Percentiles rank a stretch among this genome's conserved stretches.
phyloP scores from a whole-genome alignment of 768 basidiomycete species.

The Boletus coccyginus region DNA sequence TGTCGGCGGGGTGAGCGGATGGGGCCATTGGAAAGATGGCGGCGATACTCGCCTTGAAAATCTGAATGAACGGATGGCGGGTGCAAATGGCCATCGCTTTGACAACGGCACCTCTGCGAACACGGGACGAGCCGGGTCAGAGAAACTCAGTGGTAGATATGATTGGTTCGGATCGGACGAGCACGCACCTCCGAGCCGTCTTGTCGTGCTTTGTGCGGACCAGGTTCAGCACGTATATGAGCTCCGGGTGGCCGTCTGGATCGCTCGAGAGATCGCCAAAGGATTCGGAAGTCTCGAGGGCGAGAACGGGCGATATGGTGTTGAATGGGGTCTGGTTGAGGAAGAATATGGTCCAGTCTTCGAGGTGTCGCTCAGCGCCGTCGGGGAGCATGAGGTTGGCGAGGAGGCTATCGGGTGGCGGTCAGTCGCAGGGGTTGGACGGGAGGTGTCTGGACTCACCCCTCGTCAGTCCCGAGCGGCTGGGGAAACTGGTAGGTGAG shows the following conservation, averaged over 20 bases:
- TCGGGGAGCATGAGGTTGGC: conserved; percentile 99
- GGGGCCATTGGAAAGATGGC: neutral
- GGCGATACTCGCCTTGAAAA: conserved; percentile 72
- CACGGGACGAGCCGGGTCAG: conserved; percentile 12
- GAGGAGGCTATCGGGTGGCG: conserved; percentile 57
- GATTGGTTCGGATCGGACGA: conserved; percentile 5
- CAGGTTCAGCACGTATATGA: conserved; percentile 86
- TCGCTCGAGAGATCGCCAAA: conserved; percentile 27
- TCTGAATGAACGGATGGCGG: conserved; percentile 90
- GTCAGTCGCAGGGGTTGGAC: conserved; percentile 1
- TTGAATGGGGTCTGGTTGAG: conserved; percentile 92
- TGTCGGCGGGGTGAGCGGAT: conserved; percentile 31
- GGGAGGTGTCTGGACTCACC: conserved; percentile 46
- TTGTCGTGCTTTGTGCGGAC: conserved; percentile 92
- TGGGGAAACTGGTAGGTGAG: conserved; percentile 96
- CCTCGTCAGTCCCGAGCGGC: conserved; percentile 91
- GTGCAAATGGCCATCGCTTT: conserved; percentile 95
- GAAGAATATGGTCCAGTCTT: conserved; percentile 99
- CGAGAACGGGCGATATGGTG: conserved; percentile 78
- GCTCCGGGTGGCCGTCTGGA: conserved; percentile 39
- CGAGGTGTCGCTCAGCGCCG: conserved; percentile 90
- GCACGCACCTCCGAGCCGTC: conserved; percentile 64
- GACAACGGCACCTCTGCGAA: conserved; percentile 80
- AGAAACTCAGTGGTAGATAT: neutral
- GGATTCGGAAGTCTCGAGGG: conserved; percentile 53